Percentiles rank a stretch among this genome's conserved stretches.
Evolutionary conservation across 306 rosid genomes (phyloP).

Genomic region (Lotus japonicus): DNA sequence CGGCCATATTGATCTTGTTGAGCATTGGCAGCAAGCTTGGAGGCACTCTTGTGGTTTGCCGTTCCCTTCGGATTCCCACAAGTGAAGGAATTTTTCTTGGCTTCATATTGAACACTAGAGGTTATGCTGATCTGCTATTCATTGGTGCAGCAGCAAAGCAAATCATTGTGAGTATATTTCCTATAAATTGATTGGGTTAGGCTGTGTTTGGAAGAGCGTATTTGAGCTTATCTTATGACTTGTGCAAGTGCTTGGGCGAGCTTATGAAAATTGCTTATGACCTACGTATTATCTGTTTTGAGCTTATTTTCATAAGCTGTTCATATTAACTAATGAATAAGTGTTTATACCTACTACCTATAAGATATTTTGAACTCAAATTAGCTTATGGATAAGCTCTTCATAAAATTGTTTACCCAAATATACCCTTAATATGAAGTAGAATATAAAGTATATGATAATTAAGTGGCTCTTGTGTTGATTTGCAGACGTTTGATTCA

Average conservation of each 20-base stretch:
- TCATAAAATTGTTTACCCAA: too few species aligned
- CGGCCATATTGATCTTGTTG: slow-evolving; percentile 44
- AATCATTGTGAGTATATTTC: slow-evolving; percentile 41
- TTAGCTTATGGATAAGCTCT: too few species aligned
- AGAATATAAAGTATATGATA: background rate
- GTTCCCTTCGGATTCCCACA: slow-evolving; percentile 54
- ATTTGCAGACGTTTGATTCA: slow-evolving; percentile 40
- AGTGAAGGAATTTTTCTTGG: slow-evolving; percentile 72
- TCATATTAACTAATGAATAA: too few species aligned
- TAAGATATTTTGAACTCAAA: too few species aligned
- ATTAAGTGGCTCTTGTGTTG: background rate
- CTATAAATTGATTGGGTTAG: background rate
- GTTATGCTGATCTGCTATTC: slow-evolving; percentile 85
- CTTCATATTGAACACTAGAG: slow-evolving; percentile 71
- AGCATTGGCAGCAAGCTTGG: slow-evolving; percentile 66
- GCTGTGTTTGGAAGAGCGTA: too few species aligned
- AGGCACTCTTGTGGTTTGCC: slow-evolving; percentile 64
- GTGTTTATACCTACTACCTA: too few species aligned
- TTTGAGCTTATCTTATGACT: too few species aligned
- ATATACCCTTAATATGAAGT: background rate
- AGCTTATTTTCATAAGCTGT: too few species aligned
- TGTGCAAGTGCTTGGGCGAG: too few species aligned
- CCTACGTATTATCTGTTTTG: too few species aligned
- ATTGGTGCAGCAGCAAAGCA: slow-evolving; percentile 56
- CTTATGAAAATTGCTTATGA: too few species aligned